A percentile compares a stretch with the other conserved stretches of the same genome.
Evolutionary conservation across 225 moss, liverwort and hornwort species (phyloP).

Genomic region (Lunularia cruciata): DNA sequence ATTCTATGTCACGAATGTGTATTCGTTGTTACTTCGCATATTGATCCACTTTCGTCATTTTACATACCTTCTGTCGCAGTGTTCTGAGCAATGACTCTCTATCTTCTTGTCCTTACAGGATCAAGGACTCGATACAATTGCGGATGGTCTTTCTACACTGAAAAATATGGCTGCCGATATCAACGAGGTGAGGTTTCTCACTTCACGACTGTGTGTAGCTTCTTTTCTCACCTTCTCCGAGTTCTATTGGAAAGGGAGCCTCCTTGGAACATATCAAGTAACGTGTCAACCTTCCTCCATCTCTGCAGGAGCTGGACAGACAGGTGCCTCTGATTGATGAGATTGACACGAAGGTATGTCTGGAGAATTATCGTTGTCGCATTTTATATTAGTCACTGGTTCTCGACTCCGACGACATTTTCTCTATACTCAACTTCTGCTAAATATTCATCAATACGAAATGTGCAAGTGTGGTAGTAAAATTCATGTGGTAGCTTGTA

Average conservation of each 20-base stretch:
- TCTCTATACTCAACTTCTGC: too few species aligned
- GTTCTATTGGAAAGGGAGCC: not conserved
- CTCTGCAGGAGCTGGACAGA: slow-evolving; percentile 64
- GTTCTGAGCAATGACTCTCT: not conserved
- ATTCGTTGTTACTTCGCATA: not conserved
- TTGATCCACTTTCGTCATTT: not conserved
- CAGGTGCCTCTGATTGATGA: slow-evolving; percentile 71
- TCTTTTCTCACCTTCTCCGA: not conserved
- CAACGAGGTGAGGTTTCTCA: slow-evolving; percentile 50
- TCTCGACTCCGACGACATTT: not conserved
- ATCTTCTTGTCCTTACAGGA: slow-evolving; percentile 40
- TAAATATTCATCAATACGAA: too few species aligned
- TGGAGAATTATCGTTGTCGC: not conserved
- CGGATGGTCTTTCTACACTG: slow-evolving; percentile 63
- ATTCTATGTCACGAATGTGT: too few species aligned
- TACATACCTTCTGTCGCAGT: not conserved
- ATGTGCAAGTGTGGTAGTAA: too few species aligned
- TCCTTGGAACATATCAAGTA: too few species aligned
- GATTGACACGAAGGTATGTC: slow-evolving; percentile 64
- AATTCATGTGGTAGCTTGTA: too few species aligned
- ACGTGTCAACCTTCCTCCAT: not conserved
- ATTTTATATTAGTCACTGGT: not conserved
- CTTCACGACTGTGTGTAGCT: not conserved
- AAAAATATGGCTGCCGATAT: slow-evolving; percentile 77
- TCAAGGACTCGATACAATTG: slow-evolving; percentile 61